phyloP scores from a whole-genome alignment of 2,329 filamentous ascomycete genomes.

The Cladosporium halotolerans region DNA sequence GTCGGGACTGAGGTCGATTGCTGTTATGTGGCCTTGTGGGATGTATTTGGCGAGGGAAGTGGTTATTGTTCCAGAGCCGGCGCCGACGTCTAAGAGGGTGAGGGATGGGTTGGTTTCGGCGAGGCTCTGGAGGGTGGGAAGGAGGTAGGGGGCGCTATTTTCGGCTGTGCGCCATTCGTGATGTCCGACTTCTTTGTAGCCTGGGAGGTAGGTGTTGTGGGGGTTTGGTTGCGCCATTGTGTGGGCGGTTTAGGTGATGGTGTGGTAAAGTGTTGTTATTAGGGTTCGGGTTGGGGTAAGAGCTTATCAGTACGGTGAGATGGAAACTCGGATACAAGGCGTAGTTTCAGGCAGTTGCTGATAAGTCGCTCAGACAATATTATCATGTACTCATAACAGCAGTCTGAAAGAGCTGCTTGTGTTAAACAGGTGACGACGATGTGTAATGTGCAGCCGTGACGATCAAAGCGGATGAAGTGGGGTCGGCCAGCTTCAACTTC shows the following conservation, averaged over 20 bases:
- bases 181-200: constrained; percentile 37
- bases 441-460: too few species aligned
- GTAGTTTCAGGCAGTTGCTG: too few species aligned
- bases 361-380: too few species aligned
- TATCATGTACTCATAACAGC: too few species aligned
- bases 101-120: constrained; percentile 21
- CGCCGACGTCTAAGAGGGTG: constrained; percentile 42
- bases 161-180: constrained; percentile 41
- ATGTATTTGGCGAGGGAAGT: constrained; percentile 38
- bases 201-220: constrained; percentile 32
- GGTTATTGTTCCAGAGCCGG: constrained; percentile 45
- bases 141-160: constrained; percentile 34
- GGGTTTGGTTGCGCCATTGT: not conserved
- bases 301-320: too few species aligned
- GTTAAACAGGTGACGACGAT: too few species aligned
- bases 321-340: too few species aligned
- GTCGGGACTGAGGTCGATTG: constrained; percentile 39
- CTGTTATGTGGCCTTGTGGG: constrained; percentile 40
- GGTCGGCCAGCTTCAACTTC: too few species aligned
- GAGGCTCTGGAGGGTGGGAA: constrained; percentile 24
- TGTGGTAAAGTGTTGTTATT: not conserved
- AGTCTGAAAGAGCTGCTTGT: too few species aligned
- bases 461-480: too few species aligned
- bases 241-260: not conserved
- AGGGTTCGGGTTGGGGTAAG: too few species aligned